Evolutionary conservation across 1,139 yeast genomes (phyloP).

Genomic region (Lizanozyma gosingica): DNA sequence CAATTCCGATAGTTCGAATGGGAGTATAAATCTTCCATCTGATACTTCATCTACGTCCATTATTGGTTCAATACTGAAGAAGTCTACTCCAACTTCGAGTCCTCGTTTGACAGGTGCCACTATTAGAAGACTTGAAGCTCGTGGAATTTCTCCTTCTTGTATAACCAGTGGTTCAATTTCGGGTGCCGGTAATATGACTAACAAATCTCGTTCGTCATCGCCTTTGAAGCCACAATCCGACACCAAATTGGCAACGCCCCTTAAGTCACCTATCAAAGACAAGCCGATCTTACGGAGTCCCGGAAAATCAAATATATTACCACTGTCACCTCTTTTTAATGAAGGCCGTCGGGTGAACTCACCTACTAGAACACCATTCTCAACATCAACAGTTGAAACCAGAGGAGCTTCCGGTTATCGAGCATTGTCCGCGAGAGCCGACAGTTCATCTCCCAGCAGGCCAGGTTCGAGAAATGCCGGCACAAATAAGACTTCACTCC

Average conservation of each 20-base stretch:
- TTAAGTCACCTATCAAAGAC: background rate
- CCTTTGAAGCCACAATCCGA: background rate
- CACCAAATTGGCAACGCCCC: background rate
- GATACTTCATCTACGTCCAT: background rate
- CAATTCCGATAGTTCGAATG: conserved; percentile 1
- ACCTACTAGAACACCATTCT: background rate
- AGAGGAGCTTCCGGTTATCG: background rate
- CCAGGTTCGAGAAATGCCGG: background rate
- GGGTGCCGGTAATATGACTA: background rate
- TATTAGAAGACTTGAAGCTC: background rate
- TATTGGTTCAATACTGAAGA: too few relatives aligned
- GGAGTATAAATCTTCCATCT: background rate
- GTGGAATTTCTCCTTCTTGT: background rate
- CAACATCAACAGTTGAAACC: background rate
- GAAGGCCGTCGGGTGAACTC: background rate
- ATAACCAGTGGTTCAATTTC: background rate
- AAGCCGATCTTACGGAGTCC: background rate
- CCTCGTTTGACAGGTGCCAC: conserved; percentile 22
- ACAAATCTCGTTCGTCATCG: background rate
- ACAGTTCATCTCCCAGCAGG: background rate
- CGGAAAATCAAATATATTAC: background rate
- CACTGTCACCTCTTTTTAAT: background rate
- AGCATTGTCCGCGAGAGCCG: background rate
- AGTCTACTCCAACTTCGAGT: conserved; percentile 7
- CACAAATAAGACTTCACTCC: background rate